Base-by-base conservation (phyloP, 2,329 filamentous ascomycete species). In the Cercospora citrullina region DNA sequence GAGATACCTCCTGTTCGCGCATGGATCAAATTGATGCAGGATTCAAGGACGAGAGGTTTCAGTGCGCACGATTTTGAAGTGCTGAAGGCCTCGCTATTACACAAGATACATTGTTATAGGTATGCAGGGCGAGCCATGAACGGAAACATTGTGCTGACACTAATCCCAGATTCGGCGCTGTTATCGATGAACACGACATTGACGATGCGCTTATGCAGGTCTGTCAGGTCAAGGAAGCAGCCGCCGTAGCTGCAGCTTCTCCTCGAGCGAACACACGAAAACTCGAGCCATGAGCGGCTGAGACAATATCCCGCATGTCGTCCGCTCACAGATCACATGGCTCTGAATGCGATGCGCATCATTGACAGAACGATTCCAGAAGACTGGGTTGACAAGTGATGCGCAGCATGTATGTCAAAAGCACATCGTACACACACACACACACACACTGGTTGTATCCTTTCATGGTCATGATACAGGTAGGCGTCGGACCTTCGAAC, bases 31-130 rank as follows among this genome's bases (percentile, higher is more conserved):
- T 55, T 73, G 5, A 72, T 73, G 70, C 68, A 68, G 39, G 68
- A 73, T 57, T 28, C 53, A n/a, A 51, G 71, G 12, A 65, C 67
- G 9, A 62, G 59, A 23, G 31, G 57, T 8, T 64, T 73, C 28
- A 45, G 60, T 21, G 63, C 64, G 9, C 60, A 69, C n/a, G 70
- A 73, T 33, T 70, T 72, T 23, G 64, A 63, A 8, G 42, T 66
- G 31, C 30, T 73, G 23, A 73, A 73, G 39, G 39, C 63, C 45
- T 63, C n/a, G 7, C 31, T 73, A 31, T 31, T 69, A 26, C 45
- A 39, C n/a, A 73, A 72, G 36, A 68, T 73, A 36, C 67, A 72
- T 57, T 73, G 71, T 53, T 71, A 71, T 57, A 65, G 71, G 71
- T 73, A 60, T 57, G 67, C 51, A 1, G 14, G 23, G 3, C n/a